Evolutionary conservation across 805 yeast species (phyloP).

Genomic region (Lipomyces sp.): DNA sequence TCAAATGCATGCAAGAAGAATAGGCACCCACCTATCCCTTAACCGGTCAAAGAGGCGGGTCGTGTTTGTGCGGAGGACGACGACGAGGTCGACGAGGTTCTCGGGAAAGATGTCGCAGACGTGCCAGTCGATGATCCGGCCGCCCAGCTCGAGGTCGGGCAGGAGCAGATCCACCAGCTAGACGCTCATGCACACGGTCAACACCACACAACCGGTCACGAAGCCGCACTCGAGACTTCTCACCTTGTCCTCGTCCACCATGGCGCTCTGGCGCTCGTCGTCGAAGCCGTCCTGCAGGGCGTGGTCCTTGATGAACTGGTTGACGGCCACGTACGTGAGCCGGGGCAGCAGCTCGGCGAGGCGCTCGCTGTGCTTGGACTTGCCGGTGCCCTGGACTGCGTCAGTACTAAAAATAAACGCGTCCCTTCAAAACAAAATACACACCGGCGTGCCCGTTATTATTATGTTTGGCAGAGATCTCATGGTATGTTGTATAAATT

Average conservation of each 20-base stretch:
- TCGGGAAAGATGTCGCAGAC: slow-evolving; percentile 95
- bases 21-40: slow-evolving; percentile 47
- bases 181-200: background rate
- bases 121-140: slow-evolving; percentile 93
- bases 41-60: slow-evolving; percentile 70
- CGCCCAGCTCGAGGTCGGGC: slow-evolving; percentile 77
- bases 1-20: background rate
- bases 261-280: slow-evolving; percentile 74
- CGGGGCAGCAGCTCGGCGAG: slow-evolving; percentile 53
- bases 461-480: slow-evolving; percentile 60
- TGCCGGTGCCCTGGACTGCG: slow-evolving; percentile 62
- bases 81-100: slow-evolving; percentile 83
- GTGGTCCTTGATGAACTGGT: slow-evolving; percentile 76
- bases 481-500: background rate
- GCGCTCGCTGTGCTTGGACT: slow-evolving; percentile 68
- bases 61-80: slow-evolving; percentile 80
- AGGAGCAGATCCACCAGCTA: slow-evolving; percentile 72
- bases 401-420: slow-evolving; percentile 23
- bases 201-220: background rate
- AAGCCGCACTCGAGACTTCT: no score
- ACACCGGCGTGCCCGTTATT: slow-evolving; percentile 89
- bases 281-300: slow-evolving; percentile 81
- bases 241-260: slow-evolving; percentile 84
- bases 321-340: slow-evolving; percentile 58
- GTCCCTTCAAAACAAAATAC: slow-evolving; percentile 26